Evolutionary conservation across 352 stramenopile genomes (phyloP).

Genomic region (Phytophthora vignae): DNA sequence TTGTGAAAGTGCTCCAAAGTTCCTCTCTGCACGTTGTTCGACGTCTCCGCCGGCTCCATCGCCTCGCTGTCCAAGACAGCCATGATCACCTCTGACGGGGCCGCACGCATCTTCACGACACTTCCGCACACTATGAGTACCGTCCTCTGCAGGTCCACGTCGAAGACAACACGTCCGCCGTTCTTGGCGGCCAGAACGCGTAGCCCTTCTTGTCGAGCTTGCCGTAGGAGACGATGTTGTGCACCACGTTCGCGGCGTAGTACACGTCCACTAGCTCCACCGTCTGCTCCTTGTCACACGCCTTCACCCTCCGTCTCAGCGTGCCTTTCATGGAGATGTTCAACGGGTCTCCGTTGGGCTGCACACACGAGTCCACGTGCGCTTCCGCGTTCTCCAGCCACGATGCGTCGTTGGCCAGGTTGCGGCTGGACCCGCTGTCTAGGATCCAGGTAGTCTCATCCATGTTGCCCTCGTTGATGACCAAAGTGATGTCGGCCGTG

Average conservation of each 20-base stretch:
- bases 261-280: too few relatives aligned
- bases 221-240: conserved; percentile 3
- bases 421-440: too few relatives aligned
- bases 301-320: neutral
- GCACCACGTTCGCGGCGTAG: too few relatives aligned
- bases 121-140: conserved; percentile 1
- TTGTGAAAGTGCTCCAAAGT: too few relatives aligned
- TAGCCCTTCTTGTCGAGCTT: neutral
- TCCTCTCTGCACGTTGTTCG: too few relatives aligned
- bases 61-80: too few relatives aligned
- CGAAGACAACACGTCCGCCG: conserved; percentile 3
- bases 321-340: neutral
- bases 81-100: too few relatives aligned
- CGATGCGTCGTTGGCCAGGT: neutral
- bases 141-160: neutral
- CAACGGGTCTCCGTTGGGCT: neutral
- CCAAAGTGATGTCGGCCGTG: neutral
- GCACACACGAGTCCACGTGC: neutral
- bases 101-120: neutral
- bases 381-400: neutral
- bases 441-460: too few relatives aligned
- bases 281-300: too few relatives aligned
- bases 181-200: conserved; percentile 1
- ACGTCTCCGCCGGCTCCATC: too few relatives aligned
- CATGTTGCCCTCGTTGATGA: neutral